Evolutionary conservation across 2,329 filamentous ascomycete species (phyloP).

Genomic region (Sporothrix schenckii): DNA sequence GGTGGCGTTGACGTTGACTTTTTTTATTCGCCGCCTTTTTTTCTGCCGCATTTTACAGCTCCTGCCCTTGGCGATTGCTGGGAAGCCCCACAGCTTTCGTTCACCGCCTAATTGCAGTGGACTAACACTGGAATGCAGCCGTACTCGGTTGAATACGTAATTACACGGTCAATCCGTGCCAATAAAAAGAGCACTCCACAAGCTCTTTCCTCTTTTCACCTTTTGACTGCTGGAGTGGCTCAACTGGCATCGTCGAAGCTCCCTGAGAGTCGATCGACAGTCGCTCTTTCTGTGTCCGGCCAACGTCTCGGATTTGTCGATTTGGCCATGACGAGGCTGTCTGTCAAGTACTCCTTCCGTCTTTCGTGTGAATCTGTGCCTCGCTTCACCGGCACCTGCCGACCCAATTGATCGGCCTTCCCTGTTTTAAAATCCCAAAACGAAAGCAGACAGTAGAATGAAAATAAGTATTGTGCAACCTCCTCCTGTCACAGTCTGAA

Average conservation of each 20-base stretch:
- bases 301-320: not conserved
- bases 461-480: not conserved
- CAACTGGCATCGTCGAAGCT: not conserved
- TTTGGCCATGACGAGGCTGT: not conserved
- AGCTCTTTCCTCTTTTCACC: constrained; percentile 7
- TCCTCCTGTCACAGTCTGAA: constrained; percentile 20
- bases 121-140: not conserved
- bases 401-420: not conserved
- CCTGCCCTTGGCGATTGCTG: too few species aligned
- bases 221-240: not conserved
- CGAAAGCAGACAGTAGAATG: not conserved
- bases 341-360: not conserved
- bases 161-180: not conserved
- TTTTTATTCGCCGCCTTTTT: constrained; percentile 26
- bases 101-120: constrained; percentile 18
- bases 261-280: not conserved
- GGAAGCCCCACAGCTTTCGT: not conserved
- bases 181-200: not conserved
- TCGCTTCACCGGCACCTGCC: constrained; percentile 12
- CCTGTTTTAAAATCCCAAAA: not conserved
- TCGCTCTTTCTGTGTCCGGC: constrained; percentile 16
- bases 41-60: constrained; percentile 20
- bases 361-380: not conserved
- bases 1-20: constrained; percentile 11
- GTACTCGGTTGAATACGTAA: too few species aligned